Conservation (phyloP, 331 rosid genomes). For the Rhamnella rubrinervis region DNA sequence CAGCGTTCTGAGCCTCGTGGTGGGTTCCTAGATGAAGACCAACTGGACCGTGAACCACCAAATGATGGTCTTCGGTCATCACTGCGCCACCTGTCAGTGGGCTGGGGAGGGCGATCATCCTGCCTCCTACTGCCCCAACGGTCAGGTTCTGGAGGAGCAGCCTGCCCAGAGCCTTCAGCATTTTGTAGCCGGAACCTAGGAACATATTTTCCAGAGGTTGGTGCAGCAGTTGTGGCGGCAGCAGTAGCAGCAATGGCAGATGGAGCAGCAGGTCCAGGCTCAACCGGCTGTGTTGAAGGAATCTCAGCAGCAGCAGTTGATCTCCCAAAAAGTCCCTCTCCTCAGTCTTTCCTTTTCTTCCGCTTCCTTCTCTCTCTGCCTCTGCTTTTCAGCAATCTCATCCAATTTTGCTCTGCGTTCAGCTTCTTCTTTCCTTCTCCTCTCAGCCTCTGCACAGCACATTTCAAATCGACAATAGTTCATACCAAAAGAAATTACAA, state of each 20-base stretch:
- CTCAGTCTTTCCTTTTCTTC: slow-evolving; percentile 76
- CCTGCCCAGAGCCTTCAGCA: slow-evolving; percentile 34
- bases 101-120: slow-evolving; percentile 37
- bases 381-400: slow-evolving; percentile 77
- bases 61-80: slow-evolving; percentile 49
- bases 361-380: slow-evolving; percentile 69
- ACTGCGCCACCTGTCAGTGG: slow-evolving; percentile 70
- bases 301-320: slow-evolving; percentile 44
- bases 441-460: slow-evolving; percentile 81
- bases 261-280: slow-evolving; percentile 46
- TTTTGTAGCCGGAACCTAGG: slow-evolving; percentile 57
- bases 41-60: slow-evolving; percentile 59
- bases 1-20: slow-evolving; percentile 45
- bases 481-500: not conserved
- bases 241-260: slow-evolving; percentile 24
- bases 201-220: slow-evolving; percentile 57
- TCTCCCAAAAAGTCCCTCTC: slow-evolving; percentile 56
- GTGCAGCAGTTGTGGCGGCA: slow-evolving; percentile 6
- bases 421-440: slow-evolving; percentile 60
- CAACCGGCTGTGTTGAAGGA: slow-evolving; percentile 39
- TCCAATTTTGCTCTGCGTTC: slow-evolving; percentile 70
- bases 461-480: not conserved
- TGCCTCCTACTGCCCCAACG: slow-evolving; percentile 56
- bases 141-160: slow-evolving; percentile 54
- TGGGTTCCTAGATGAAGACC: slow-evolving; percentile 75